These are phyloP conservation scores for Anastatica hierochuntica DNA, from an alignment of 345 rosid genomes.

Conservation along the genomic window DNA sequence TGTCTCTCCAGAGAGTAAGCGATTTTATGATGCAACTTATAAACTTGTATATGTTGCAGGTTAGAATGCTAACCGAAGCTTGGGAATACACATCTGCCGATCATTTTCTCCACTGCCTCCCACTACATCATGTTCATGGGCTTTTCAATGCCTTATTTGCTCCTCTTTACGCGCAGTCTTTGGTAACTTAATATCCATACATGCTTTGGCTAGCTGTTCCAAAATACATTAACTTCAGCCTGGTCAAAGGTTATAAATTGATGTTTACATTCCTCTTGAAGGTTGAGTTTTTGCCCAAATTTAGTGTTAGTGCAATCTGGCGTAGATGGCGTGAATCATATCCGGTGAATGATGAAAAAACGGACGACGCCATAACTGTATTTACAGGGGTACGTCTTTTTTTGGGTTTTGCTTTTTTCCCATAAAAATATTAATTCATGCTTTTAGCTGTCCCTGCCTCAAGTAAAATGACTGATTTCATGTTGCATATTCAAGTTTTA, in stretches of 20 bases:
- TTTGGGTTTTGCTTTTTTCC: neutral
- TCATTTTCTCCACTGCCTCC: constrained; percentile 84
- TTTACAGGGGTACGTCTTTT: constrained; percentile 78
- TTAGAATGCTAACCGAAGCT: constrained; percentile 66
- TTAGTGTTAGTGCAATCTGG: constrained; percentile 94
- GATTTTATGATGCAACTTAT: neutral
- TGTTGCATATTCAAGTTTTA: neutral
- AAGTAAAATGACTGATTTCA: neutral
- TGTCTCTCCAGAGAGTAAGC: constrained; percentile 8
- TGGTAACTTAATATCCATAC: constrained; percentile 31
- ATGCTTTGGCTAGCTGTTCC: neutral
- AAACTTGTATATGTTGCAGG: constrained; percentile 39
- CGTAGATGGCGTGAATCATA: constrained; percentile 88
- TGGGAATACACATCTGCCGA: constrained; percentile 87
- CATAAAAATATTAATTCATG: neutral
- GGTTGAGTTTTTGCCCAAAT: constrained; percentile 95
- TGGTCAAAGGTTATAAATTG: neutral
- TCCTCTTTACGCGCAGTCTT: constrained; percentile 72
- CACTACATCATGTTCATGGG: constrained; percentile 97
- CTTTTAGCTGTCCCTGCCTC: constrained; percentile 6
- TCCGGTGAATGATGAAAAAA: constrained; percentile 42
- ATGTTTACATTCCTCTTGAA: constrained; percentile 24
- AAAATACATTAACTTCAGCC: neutral
- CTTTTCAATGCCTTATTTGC: constrained; percentile 86
- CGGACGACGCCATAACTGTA: constrained; percentile 57